phyloP scores from a whole-genome alignment of 495 filamentous ascomycete species.

The Lasiosphaeria miniovina region DNA sequence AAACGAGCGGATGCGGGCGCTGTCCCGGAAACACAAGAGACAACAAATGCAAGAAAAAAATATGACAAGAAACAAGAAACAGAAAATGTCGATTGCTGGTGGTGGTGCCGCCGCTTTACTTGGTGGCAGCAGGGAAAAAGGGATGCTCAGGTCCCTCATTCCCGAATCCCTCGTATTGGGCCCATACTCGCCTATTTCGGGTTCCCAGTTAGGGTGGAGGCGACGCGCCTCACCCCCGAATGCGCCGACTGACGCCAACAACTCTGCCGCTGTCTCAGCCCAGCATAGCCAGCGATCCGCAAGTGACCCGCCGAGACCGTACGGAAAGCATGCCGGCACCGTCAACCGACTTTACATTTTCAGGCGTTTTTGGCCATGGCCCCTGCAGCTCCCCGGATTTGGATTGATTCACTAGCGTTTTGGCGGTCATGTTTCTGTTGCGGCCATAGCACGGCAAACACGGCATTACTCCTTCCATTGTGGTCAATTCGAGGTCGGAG shows the following conservation, averaged over 20 bases:
- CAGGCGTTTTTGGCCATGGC: neutral
- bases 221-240: neutral
- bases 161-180: constrained; percentile 12
- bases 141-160: constrained; percentile 1
- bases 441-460: no score
- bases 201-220: neutral
- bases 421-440: no score
- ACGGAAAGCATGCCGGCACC: neutral
- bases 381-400: constrained; percentile 1
- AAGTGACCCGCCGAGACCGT: constrained; percentile 9
- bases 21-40: constrained; percentile 10
- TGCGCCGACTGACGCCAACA: neutral
- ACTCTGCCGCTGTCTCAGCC: constrained; percentile 26
- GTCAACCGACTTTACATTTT: constrained; percentile 9
- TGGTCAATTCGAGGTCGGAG: no score
- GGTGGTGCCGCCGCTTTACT: neutral
- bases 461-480: no score
- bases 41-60: neutral
- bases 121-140: constrained; percentile 4
- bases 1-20: constrained; percentile 31
- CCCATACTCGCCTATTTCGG: constrained; percentile 4
- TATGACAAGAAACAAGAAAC: constrained; percentile 3
- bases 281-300: constrained; percentile 2
- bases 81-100: neutral
- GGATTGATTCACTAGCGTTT: neutral